These are phyloP conservation scores for Coemansia sp. DNA, from an alignment of 192 early-diverging fungal genomes.

Conservation along the genomic window DNA sequence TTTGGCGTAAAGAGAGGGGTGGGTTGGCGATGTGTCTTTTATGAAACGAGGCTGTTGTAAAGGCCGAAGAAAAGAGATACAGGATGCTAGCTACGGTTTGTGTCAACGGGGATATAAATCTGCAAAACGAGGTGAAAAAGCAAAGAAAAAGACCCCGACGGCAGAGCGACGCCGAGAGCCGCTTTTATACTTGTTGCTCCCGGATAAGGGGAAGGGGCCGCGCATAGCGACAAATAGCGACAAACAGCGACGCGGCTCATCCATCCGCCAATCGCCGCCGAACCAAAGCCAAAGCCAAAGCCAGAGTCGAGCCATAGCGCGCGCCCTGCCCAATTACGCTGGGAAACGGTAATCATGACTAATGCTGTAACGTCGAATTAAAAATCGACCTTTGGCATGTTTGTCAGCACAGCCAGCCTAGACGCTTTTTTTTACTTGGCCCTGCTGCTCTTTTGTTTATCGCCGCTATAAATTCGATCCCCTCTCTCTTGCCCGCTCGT, in stretches of 20 bases:
- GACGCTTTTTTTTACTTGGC: neutral
- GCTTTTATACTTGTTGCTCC: neutral
- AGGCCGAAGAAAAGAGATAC: slow-evolving; percentile 6
- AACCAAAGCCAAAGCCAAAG: too few species aligned
- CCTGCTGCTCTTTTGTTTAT: too few species aligned
- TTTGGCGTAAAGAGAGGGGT: neutral
- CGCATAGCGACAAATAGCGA: too few species aligned
- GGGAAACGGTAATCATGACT: too few species aligned
- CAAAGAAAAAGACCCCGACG: neutral
- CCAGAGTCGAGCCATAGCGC: neutral
- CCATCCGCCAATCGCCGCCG: too few species aligned
- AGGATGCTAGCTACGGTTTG: neutral
- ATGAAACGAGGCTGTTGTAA: neutral
- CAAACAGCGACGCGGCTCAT: too few species aligned
- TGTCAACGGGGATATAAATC: neutral
- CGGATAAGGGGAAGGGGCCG: neutral
- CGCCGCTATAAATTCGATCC: neutral
- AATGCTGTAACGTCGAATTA: neutral
- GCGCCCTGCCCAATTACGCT: neutral
- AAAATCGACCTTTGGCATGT: neutral
- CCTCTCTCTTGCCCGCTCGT: neutral
- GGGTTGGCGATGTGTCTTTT: neutral
- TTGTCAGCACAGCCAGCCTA: neutral
- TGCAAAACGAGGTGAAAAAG: neutral
- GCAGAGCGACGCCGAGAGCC: neutral